These are phyloP conservation scores for Spergularia bocconei DNA, from an alignment of 148 eudicot species.

Conservation along the genomic window DNA sequence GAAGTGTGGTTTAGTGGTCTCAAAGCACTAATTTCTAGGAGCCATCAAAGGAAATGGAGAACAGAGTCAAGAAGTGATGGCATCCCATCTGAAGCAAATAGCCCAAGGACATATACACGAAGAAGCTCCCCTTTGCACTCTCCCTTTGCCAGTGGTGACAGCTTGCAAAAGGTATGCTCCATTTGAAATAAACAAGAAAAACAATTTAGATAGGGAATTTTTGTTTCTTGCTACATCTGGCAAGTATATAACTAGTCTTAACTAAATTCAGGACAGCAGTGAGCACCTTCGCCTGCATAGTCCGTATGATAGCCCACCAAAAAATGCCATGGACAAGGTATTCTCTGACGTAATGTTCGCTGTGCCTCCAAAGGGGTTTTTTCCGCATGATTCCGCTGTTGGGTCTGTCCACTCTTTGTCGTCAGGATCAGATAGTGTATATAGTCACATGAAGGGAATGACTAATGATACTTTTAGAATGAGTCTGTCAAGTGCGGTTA, in stretches of 20 bases:
- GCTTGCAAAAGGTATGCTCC: conserved; percentile 66
- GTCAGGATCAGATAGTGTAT: conserved; percentile 81
- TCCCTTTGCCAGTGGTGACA: conserved; percentile 75
- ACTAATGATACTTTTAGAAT: conserved; percentile 80
- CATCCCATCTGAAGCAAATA: conserved; percentile 84
- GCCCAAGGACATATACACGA: conserved; percentile 88
- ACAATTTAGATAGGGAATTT: background rate
- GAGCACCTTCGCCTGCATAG: conserved; percentile 77
- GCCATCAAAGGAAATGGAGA: conserved; percentile 88
- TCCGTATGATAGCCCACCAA: conserved; percentile 87
- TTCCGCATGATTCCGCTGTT: conserved; percentile 66
- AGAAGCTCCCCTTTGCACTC: conserved; percentile 89
- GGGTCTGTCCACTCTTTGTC: conserved; percentile 78
- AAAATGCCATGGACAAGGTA: conserved; percentile 71
- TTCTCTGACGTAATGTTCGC: conserved; percentile 70
- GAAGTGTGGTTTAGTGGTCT: conserved; percentile 99
- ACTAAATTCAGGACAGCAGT: conserved; percentile 63
- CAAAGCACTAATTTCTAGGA: conserved; percentile 80
- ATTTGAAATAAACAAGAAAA: background rate
- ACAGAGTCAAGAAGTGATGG: conserved; percentile 96
- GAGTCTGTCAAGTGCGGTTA: conserved; percentile 96
- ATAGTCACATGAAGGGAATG: conserved; percentile 72
- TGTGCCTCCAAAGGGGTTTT: conserved; percentile 72
- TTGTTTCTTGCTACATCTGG: background rate
- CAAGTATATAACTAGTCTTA: conserved; percentile 16